phyloP scores from a whole-genome alignment of 23 red algal species.

The Porphyridium purpureum region DNA sequence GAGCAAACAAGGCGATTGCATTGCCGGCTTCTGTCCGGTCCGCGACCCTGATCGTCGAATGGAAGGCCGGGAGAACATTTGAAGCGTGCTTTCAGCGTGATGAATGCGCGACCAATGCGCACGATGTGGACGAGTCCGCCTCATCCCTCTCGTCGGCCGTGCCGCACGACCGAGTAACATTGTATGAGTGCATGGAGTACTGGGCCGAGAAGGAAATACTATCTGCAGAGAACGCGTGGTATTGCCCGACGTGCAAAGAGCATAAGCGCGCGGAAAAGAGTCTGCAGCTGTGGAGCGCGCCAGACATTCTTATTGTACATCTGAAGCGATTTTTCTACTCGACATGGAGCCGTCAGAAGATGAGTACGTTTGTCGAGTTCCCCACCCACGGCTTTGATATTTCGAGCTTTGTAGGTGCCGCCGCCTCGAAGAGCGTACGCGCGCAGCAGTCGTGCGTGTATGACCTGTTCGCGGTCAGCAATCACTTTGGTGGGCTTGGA shows the following conservation, averaged over 20 bases:
- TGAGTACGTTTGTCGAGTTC: constrained; percentile 27
- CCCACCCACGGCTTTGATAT: constrained; percentile 12
- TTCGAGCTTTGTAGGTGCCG: constrained; percentile 3
- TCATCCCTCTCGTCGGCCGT: too few relatives aligned
- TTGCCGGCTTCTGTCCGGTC: too few relatives aligned
- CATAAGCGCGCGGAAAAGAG: constrained; percentile 28
- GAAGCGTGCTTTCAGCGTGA: too few relatives aligned
- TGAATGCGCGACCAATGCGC: too few relatives aligned
- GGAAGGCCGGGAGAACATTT: too few relatives aligned
- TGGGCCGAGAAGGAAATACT: constrained; percentile 29
- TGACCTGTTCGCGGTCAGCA: constrained; percentile 32
- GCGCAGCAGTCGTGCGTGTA: constrained; percentile 2
- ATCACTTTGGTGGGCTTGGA: constrained; percentile 32
- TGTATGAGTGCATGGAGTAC: constrained; percentile 8
- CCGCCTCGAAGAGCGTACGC: too few relatives aligned
- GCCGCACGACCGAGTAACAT: too few relatives aligned
- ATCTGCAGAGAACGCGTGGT: constrained; percentile 24
- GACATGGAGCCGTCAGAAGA: constrained; percentile 18
- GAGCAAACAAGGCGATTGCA: too few relatives aligned
- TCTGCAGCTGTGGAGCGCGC: constrained; percentile 11
- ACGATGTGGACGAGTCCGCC: too few relatives aligned
- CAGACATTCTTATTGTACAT: constrained; percentile 18
- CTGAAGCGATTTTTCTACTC: constrained; percentile 30
- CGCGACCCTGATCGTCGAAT: too few relatives aligned
- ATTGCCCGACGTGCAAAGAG: constrained; percentile 23